phyloP scores from a whole-genome alignment of 1,284 basidiomycete species.

The Athelia psychrophila region DNA sequence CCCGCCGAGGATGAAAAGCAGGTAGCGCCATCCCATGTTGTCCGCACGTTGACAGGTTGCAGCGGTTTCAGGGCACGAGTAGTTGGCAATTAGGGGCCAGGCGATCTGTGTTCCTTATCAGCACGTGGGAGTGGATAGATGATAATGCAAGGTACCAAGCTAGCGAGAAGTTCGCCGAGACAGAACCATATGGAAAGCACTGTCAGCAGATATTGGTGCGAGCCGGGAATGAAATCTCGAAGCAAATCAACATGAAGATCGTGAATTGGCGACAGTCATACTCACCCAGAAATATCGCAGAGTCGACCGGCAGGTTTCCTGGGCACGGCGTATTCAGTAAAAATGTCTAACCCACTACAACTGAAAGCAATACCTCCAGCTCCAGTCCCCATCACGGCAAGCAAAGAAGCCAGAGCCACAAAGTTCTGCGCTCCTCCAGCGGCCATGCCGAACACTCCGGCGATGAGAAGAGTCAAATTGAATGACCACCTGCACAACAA shows the following conservation, averaged over 20 bases:
- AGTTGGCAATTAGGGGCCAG: constrained; percentile 50
- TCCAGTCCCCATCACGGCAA: constrained; percentile 42
- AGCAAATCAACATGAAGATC: not conserved
- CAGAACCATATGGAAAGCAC: constrained; percentile 73
- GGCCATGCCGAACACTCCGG: constrained; percentile 51
- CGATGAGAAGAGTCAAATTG: constrained; percentile 61
- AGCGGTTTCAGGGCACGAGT: constrained; percentile 35
- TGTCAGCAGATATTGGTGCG: constrained; percentile 68
- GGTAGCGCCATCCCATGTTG: constrained; percentile 64
- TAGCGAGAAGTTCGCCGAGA: constrained; percentile 60
- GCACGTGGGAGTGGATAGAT: constrained; percentile 8
- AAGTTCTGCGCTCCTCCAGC: constrained; percentile 43
- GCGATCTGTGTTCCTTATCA: constrained; percentile 27
- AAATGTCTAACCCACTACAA: not conserved
- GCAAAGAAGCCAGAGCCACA: constrained; percentile 40
- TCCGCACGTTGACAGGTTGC: constrained; percentile 33
- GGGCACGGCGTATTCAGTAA: constrained; percentile 3
- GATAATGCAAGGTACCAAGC: constrained; percentile 45
- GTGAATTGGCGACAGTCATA: not conserved
- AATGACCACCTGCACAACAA: constrained; percentile 45
- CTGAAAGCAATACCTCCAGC: constrained; percentile 36
- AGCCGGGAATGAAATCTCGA: constrained; percentile 61
- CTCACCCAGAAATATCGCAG: constrained; percentile 60
- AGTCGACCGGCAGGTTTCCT: constrained; percentile 61
- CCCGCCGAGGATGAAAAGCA: constrained; percentile 43